Evolutionary conservation across 768 basidiomycete species (phyloP).

Genomic region (Kwoniella sp.): DNA sequence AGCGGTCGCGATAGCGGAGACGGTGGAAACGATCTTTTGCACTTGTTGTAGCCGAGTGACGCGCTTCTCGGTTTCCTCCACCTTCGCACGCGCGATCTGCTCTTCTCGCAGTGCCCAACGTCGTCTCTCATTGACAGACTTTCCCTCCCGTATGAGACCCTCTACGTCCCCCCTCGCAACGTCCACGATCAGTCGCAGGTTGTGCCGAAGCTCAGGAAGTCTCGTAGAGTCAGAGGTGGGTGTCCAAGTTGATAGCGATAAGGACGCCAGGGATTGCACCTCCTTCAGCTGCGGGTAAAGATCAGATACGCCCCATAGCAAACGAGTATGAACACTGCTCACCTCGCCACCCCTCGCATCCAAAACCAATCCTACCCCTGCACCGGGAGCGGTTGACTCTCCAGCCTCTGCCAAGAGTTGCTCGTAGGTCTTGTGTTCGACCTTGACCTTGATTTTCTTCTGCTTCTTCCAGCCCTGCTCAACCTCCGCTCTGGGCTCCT

Average conservation of each 20-base stretch:
- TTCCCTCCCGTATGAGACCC: conserved; percentile 84
- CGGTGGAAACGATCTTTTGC: conserved; percentile 67
- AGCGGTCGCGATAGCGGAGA: conserved; percentile 61
- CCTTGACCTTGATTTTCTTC: conserved; percentile 74
- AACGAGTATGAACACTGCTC: conserved; percentile 44
- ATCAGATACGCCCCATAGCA: neutral
- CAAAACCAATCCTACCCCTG: conserved; percentile 76
- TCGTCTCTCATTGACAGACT: conserved; percentile 72
- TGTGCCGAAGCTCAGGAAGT: conserved; percentile 95
- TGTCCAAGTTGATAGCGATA: conserved; percentile 70
- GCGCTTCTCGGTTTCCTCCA: conserved; percentile 71
- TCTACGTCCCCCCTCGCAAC: conserved; percentile 78
- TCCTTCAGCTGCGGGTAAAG: conserved; percentile 65
- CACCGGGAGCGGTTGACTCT: conserved; percentile 51
- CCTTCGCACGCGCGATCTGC: conserved; percentile 61
- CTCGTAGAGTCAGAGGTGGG: conserved; percentile 80
- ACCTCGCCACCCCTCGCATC: conserved; percentile 92
- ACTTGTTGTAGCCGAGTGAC: conserved; percentile 73
- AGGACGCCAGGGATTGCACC: conserved; percentile 74
- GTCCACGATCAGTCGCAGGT: conserved; percentile 79
- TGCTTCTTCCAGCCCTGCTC: conserved; percentile 74
- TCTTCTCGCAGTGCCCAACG: conserved; percentile 70
- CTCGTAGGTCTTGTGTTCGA: conserved; percentile 96
- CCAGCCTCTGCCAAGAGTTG: conserved; percentile 87
- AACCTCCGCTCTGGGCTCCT: conserved; percentile 54